Base-by-base conservation (phyloP, 768 basidiomycete genomes). In the Scleroderma citrinum region DNA sequence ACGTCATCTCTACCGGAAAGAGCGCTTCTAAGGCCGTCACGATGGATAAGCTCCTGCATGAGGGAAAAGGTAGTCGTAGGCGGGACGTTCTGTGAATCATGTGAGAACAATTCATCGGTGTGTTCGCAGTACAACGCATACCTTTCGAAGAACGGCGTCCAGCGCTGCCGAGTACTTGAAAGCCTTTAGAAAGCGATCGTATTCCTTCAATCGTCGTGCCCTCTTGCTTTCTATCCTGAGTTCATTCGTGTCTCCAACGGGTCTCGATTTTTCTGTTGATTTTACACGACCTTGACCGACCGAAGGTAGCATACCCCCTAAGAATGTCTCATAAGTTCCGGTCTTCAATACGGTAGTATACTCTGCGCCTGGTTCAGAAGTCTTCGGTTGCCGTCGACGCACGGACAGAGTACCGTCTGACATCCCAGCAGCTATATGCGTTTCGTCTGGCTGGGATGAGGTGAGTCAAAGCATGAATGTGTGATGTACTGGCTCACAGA, bases 381-480 rank as follows among this genome's bases (percentile, higher is more conserved):
- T 69, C 65, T 89, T 93, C 16, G 76, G 78, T 56, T 91, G 87
- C 50, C 94, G 80, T 56, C 91, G 78, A 24, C 96, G 89, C 41
- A 99, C 81, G n/a, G 94, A 94, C n/a, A 99, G 76, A 2, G 95
- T 97, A 2, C 95, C 95, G 62, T 98, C 96, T 14, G 92, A 85
- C 86, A 97, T 91, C n/a, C 96, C 96, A 1, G 90, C 89, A 1
- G 91, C 89, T 35, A 99, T 86, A 60, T 98, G 96, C 0, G 92
- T 94, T 58, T 96, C 91, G 64, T 98, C 94, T 23, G 92, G 93
- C 92, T 97, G 58, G 16, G 41, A 39, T 19, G 1, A 8, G 30
- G 6, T 57, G 38, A 62, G 56, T 24, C 20, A 53, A 30, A 21
- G 26, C 23, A 2, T 35, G 6, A 41, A 42, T 46, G 21, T 16